Base-by-base conservation (phyloP, 495 filamentous ascomycete genomes). In the Aeminium ludgeri region DNA sequence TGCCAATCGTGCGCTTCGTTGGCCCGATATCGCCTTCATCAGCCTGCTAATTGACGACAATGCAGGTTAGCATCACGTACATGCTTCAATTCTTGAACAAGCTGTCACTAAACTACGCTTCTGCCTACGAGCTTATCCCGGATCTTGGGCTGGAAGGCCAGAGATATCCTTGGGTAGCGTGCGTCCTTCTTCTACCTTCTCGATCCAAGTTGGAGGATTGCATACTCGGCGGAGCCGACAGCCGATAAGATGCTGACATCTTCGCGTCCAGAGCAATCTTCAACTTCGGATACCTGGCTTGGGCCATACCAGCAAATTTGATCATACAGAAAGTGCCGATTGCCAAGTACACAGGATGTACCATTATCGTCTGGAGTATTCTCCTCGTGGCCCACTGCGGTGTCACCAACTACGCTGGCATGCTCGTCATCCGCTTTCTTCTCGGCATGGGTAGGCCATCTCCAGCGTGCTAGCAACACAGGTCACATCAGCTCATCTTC, bases 1-100 rank as follows among this genome's bases (percentile, higher is more conserved):
- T 55, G 52, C 52, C 52, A 15, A 51, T 51, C 23, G 23, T 25
- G 23, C 23, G 23, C 23, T 8, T 8, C 23, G 23, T 25, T 25
- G 23, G 23, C 8, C 23, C 23, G 23, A 25, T 3, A 8, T 4
- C 8, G 23, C 23, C 8, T 25, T 25, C 4, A 25, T 8, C 4
- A 8, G 8, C 4, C 23, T 25, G 23, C 8, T 8, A 25, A 25
- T 25, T 25, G 23, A 25, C 23, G 23, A 25, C 3, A 8, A 25
- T 33, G 31, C 12, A 36, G 34, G 41, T 47, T 12, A 41, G 44
- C 33, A 25, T 41, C 10, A 47, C 38, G 7, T 47, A 47, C 13
- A 36, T 42, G 11, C 33, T 47, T n/a, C 32, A 36, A 15, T 47
- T 47, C 29, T 20, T 41, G 31, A 32, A 42, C 33, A 47, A 47